Conservation (phyloP, 306 rosid species). For the Adenanthera pavonina region DNA sequence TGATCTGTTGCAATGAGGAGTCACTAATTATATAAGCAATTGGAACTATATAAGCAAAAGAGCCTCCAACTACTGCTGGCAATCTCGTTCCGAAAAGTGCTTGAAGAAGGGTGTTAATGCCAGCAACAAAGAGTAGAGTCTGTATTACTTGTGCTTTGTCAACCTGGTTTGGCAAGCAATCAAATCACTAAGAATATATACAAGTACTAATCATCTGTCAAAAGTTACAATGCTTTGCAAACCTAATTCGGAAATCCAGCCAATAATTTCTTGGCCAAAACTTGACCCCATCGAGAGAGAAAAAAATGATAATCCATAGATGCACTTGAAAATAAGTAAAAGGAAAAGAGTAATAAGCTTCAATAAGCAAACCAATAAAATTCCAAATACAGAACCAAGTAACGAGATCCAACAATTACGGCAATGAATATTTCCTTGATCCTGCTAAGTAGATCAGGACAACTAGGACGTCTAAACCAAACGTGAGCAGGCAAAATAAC, state of each 20-base stretch:
- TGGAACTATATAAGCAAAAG: conserved; percentile 85
- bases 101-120: conserved; percentile 95
- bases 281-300: neutral
- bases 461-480: neutral
- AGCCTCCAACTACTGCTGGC: conserved; percentile 97
- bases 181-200: conserved; percentile 23
- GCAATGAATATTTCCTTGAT: neutral
- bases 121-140: conserved; percentile 91
- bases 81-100: conserved; percentile 95
- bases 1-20: conserved; percentile 68
- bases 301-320: neutral
- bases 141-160: conserved; percentile 94
- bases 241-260: neutral
- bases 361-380: neutral
- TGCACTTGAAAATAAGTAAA: neutral
- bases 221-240: conserved; percentile 10
- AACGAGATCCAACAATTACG: neutral
- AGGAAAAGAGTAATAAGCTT: neutral
- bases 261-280: neutral
- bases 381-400: neutral
- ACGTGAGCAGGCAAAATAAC: neutral
- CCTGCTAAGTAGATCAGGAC: neutral
- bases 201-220: neutral
- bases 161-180: conserved; percentile 60
- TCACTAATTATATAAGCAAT: conserved; percentile 81